Evolutionary conservation across 768 basidiomycete genomes (phyloP).

Genomic region (Kwoniella botswanensis): DNA sequence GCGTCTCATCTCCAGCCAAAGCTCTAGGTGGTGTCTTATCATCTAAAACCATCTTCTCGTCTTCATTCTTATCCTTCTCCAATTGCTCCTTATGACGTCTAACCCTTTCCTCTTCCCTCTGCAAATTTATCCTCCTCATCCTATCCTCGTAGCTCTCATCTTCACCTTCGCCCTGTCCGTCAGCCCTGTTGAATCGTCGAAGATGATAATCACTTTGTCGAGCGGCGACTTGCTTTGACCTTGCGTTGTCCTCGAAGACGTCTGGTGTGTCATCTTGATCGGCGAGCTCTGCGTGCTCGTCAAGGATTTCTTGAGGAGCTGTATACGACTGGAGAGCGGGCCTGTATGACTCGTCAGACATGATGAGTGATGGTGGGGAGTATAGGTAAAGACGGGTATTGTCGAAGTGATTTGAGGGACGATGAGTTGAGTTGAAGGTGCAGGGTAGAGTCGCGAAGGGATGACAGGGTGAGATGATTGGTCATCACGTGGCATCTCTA

Average conservation of each 20-base stretch:
- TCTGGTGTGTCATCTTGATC: conserved; percentile 80
- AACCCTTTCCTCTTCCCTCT: conserved; percentile 90
- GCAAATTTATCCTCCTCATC: conserved; percentile 86
- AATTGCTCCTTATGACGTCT: conserved; percentile 84
- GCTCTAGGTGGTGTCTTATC: conserved; percentile 87
- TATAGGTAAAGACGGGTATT: neutral
- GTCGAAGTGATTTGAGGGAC: neutral
- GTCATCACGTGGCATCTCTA: conserved; percentile 3
- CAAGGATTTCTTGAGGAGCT: conserved; percentile 87
- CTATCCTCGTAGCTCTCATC: conserved; percentile 90
- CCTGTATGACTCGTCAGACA: conserved; percentile 37
- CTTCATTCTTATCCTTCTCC: conserved; percentile 70
- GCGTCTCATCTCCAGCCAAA: conserved; percentile 63
- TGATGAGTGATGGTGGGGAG: neutral
- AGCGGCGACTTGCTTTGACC: conserved; percentile 88
- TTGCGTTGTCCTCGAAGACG: conserved; percentile 78
- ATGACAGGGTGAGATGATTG: neutral
- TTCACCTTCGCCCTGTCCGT: conserved; percentile 69
- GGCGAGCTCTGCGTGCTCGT: conserved; percentile 90
- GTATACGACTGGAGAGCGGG: conserved; percentile 79
- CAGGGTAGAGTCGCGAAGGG: neutral
- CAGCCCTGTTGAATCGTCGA: conserved; percentile 81
- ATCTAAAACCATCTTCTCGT: conserved; percentile 69
- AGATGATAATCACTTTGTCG: conserved; percentile 95
- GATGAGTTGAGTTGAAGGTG: neutral